Evolutionary conservation across 768 basidiomycete genomes (phyloP).

Genomic region (Lentinula raphanica): DNA sequence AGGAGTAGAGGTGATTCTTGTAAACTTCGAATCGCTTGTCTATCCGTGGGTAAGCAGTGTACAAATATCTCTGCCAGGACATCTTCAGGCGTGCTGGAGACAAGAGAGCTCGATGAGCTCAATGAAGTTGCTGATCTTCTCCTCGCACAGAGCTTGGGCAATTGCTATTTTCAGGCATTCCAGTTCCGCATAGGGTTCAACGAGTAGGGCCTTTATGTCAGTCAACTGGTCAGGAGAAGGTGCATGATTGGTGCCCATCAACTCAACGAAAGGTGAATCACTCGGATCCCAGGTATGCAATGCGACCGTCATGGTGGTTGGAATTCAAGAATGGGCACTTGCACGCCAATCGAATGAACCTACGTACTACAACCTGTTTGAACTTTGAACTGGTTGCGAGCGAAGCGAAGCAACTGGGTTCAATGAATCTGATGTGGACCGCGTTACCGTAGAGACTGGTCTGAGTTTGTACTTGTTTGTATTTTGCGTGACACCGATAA

Average conservation of each 20-base stretch:
- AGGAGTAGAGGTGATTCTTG: constrained; percentile 19
- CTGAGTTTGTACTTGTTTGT: too few relatives aligned
- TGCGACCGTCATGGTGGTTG: not conserved
- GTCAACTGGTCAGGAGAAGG: not conserved
- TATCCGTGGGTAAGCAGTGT: constrained; percentile 17
- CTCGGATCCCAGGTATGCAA: not conserved
- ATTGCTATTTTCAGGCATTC: not conserved
- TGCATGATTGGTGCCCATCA: not conserved
- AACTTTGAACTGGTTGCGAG: too few relatives aligned
- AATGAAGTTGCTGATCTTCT: constrained; percentile 1
- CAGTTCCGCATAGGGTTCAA: not conserved
- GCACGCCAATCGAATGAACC: too few relatives aligned
- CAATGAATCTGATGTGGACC: too few relatives aligned
- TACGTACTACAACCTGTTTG: too few relatives aligned
- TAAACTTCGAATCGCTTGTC: constrained; percentile 16
- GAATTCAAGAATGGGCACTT: too few relatives aligned
- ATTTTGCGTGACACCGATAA: too few relatives aligned
- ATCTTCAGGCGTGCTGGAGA: constrained; percentile 20
- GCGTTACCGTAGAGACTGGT: too few relatives aligned
- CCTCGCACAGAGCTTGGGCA: not conserved
- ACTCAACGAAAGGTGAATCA: not conserved
- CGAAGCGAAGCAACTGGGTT: too few relatives aligned
- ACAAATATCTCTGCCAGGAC: constrained; percentile 22
- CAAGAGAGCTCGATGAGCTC: constrained; percentile 18
- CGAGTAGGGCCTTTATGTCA: not conserved